Base-by-base conservation (phyloP, 2,329 filamentous ascomycete genomes). In the Fusarium vanettenii region DNA sequence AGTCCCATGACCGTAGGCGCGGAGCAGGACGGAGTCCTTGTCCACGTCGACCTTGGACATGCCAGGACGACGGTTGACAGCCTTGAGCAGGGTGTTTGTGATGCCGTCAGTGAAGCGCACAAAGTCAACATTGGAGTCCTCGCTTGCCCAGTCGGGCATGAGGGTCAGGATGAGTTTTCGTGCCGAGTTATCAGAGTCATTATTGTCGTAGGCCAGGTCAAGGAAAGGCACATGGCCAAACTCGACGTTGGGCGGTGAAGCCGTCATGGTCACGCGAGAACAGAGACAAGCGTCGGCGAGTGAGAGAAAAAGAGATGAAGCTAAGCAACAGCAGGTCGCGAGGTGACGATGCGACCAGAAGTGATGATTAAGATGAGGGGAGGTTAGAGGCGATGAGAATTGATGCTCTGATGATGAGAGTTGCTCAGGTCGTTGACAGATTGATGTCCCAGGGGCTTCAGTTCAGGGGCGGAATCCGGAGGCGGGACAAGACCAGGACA, bases 51-150 rank as follows among this genome's bases (percentile, higher is more conserved):
- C 72, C 78, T 93, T 90, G 60, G 94, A 92, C 75, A 93, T 87
- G 60, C 93, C 94, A 1, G 86, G 82, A 29, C 87, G 87, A 76
- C 87, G 89, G 82, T 94, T 94, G 80, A 93, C 85, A n/a, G 92
- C 92, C 82, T 95, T 95, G 73, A 95, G 87, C 59, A 96, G 87
- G 60, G 95, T 98, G 85, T 99, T 99, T 76, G 97, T 99, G 85
- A 98, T 99, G 81, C 97, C 97, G 80, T 99, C 97, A 43, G 95
- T 99, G 86, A 98, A 99, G 74, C 94, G 92, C 76, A 95, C 89
- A 81, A 98, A 94, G 80, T 97, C 92, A 78, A 99, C 89, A 50
- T 92, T 90, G 67, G 94, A 93, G 74, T 92, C 91, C 39, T 89
- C 86, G 57, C 89, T 88, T 76, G 91, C 89, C 97, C 97, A 99